A percentile compares a stretch with the other conserved stretches of the same genome.
phyloP scores from a whole-genome alignment of 306 rosid species.

The Glycine tomentella region DNA sequence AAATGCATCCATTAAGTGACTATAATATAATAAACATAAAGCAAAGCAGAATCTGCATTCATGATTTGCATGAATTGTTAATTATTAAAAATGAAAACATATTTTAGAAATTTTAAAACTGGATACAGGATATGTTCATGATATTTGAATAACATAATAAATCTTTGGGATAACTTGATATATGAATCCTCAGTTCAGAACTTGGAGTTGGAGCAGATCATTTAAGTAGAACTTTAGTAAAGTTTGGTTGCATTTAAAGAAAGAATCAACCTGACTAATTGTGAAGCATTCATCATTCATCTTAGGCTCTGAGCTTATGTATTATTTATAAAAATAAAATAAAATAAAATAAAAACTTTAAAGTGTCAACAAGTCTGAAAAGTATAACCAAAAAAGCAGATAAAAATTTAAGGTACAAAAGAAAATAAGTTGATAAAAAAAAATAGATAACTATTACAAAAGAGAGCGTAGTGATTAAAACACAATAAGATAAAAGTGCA shows the following conservation, averaged over 20 bases:
- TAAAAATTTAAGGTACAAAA: not conserved
- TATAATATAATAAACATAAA: conserved; percentile 21
- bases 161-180: conserved; percentile 15
- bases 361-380: not conserved
- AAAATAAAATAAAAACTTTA: no score
- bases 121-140: conserved; percentile 11
- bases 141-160: not conserved
- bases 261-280: conserved; percentile 14
- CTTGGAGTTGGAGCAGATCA: conserved; percentile 15
- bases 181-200: conserved; percentile 11
- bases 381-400: not conserved
- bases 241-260: conserved; percentile 19
- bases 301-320: no score
- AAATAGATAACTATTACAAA: not conserved
- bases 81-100: conserved; percentile 25
- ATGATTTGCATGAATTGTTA: not conserved
- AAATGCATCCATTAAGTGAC: conserved; percentile 3
- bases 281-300: conserved; percentile 10
- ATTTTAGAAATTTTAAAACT: conserved; percentile 10
- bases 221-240: not conserved
- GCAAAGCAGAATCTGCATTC: not conserved
- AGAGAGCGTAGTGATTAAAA: not conserved
- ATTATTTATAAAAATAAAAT: not conserved
- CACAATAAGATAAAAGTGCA: not conserved
- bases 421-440: not conserved